Conservation (phyloP, 768 basidiomycete genomes). For the Serendipita sp. region DNA sequence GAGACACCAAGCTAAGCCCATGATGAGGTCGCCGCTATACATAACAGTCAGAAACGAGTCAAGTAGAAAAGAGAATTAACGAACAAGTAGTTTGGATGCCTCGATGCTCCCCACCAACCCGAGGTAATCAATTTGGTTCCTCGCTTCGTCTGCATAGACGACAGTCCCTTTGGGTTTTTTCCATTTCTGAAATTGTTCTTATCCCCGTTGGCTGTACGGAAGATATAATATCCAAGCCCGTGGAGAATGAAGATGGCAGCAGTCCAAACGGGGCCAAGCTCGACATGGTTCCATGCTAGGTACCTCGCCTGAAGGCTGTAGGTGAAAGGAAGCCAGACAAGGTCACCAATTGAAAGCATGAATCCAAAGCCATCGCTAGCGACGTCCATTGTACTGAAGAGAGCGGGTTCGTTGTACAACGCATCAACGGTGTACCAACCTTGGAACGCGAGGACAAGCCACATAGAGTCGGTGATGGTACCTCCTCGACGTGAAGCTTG, state of each 20-base stretch:
- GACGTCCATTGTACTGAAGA: conserved; percentile 95
- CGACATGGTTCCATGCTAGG: conserved; percentile 74
- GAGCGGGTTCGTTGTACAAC: conserved; percentile 81
- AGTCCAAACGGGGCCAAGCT: conserved; percentile 48
- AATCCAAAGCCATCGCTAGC: conserved; percentile 96
- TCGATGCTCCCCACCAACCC: conserved; percentile 93
- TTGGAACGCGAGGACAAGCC: conserved; percentile 76
- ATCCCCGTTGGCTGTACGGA: conserved; percentile 73
- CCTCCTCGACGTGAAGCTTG: conserved; percentile 73
- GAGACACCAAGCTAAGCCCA: conserved; percentile 85
- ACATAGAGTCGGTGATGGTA: conserved; percentile 62
- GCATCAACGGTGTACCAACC: conserved; percentile 71
- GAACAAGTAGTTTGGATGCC: conserved; percentile 85
- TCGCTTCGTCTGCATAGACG: conserved; percentile 60
- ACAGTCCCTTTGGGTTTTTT: conserved; percentile 77
- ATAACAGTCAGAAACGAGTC: conserved; percentile 4
- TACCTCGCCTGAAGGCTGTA: conserved; percentile 91
- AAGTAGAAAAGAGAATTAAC: conserved; percentile 14
- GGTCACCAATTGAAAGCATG: conserved; percentile 90
- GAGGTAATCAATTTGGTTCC: conserved; percentile 85
- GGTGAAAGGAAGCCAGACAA: conserved; percentile 86
- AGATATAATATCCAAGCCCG: conserved; percentile 73
- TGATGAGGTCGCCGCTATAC: conserved; percentile 63
- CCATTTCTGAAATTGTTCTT: conserved; percentile 95
- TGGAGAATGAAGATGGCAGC: conserved; percentile 47